phyloP scores from a whole-genome alignment of 78 protist genomes.

The Dictyostelium firmibasis region DNA sequence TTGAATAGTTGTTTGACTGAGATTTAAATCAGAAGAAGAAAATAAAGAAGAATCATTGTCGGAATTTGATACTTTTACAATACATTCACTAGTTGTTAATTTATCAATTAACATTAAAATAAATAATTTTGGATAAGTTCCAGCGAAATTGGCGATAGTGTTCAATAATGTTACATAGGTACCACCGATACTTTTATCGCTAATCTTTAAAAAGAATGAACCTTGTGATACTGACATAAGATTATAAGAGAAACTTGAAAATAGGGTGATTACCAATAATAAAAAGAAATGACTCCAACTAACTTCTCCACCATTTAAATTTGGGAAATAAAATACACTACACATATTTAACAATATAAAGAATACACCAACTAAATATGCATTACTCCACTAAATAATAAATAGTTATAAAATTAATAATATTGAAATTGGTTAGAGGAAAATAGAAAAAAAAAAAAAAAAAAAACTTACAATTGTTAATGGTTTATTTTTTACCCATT shows the following conservation, averaged over 20 bases:
- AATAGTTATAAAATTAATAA: background rate
- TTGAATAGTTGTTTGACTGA: background rate
- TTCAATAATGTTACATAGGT: slow-evolving; percentile 82
- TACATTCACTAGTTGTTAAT: slow-evolving; percentile 24
- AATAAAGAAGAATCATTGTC: no score
- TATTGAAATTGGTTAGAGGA: background rate
- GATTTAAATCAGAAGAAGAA: background rate
- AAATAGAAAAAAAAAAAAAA: no score
- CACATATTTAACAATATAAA: slow-evolving; percentile 47
- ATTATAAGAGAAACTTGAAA: background rate
- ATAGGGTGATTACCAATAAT: background rate
- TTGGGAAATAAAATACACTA: slow-evolving; percentile 1
- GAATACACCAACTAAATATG: slow-evolving; percentile 25
- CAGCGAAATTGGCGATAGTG: slow-evolving; percentile 80
- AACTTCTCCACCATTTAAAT: background rate
- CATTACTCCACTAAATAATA: slow-evolving; percentile 14
- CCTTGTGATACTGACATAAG: slow-evolving; percentile 22
- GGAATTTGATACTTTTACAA: background rate
- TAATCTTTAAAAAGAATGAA: slow-evolving; percentile 76
- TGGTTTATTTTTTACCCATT: slow-evolving; percentile 45
- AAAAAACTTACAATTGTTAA: slow-evolving; percentile 25
- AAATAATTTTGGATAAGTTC: slow-evolving; percentile 80
- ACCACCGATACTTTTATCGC: slow-evolving; percentile 83
- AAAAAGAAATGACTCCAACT: slow-evolving; percentile 37
- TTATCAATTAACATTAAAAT: slow-evolving; percentile 34